Evolutionary conservation across 208 protist species (phyloP).

Genomic region (Phytomonas francai): DNA sequence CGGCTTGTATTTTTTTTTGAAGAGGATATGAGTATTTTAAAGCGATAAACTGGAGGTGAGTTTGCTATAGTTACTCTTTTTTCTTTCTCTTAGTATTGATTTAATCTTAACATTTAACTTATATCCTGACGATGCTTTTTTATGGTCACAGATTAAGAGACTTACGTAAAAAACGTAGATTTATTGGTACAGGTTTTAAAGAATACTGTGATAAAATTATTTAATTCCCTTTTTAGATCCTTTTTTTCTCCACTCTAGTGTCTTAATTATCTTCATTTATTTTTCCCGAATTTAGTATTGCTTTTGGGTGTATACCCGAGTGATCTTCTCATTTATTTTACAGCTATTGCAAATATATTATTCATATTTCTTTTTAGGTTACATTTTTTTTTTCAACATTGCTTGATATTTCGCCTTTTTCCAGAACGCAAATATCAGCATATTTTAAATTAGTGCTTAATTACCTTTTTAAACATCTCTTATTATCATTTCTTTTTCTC

Average conservation of each 20-base stretch:
- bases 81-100: slow-evolving; percentile 1
- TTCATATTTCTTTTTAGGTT: slow-evolving; percentile 5
- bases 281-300: neutral
- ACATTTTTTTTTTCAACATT: slow-evolving; percentile 6
- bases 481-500: slow-evolving; percentile 12
- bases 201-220: slow-evolving; percentile 3
- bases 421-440: neutral
- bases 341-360: neutral
- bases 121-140: slow-evolving; percentile 4
- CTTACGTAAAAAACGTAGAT: neutral
- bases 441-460: neutral
- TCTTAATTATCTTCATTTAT: neutral
- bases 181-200: neutral
- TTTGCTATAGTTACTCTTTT: slow-evolving; percentile 3
- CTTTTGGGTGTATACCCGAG: neutral
- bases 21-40: neutral
- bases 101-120: slow-evolving; percentile 8
- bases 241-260: neutral
- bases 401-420: neutral
- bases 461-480: slow-evolving; percentile 1
- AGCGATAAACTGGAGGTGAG: neutral
- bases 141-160: neutral
- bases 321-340: neutral
- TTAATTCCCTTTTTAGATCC: slow-evolving; percentile 6
- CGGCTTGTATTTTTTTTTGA: slow-evolving; percentile 4